Evolutionary conservation across 140 eudicot species (phyloP).

Genomic region (Anethum foeniculum): DNA sequence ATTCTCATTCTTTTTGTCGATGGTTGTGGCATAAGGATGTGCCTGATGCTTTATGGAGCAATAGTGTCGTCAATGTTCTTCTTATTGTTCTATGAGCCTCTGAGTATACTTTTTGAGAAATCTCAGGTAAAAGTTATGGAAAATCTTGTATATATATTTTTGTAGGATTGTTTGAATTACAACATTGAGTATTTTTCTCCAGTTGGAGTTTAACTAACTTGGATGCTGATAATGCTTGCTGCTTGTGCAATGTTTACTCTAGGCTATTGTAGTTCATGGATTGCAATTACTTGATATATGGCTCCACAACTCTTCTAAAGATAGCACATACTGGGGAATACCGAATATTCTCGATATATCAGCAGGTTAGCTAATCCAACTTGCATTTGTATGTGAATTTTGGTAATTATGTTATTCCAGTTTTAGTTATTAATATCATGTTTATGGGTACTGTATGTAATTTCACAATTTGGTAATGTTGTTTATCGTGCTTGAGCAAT

Average conservation of each 20-base stretch:
- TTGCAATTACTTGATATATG: conserved; percentile 83
- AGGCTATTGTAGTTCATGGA: conserved; percentile 93
- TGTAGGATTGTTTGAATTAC: no score
- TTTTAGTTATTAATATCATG: not conserved
- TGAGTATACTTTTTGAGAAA: conserved; percentile 83
- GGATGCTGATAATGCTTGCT: not conserved
- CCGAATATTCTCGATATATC: conserved; percentile 69
- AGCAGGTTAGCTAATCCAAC: conserved; percentile 28
- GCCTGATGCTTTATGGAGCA: conserved; percentile 40
- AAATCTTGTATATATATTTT: not conserved
- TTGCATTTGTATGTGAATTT: conserved; percentile 3
- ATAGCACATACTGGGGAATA: conserved; percentile 37
- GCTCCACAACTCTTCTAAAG: conserved; percentile 71
- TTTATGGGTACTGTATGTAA: not conserved
- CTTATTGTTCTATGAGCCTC: conserved; percentile 90
- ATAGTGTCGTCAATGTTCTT: conserved; percentile 54
- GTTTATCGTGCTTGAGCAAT: no score
- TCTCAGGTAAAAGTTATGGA: conserved; percentile 45
- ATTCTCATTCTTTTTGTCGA: conserved; percentile 6
- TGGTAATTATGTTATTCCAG: not conserved
- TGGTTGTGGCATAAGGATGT: conserved; percentile 61
- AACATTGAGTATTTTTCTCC: no score
- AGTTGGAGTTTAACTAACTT: no score
- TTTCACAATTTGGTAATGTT: no score
- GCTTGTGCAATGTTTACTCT: conserved; percentile 15